phyloP scores from a whole-genome alignment of 805 yeast genomes.

The Ogataea pini region DNA sequence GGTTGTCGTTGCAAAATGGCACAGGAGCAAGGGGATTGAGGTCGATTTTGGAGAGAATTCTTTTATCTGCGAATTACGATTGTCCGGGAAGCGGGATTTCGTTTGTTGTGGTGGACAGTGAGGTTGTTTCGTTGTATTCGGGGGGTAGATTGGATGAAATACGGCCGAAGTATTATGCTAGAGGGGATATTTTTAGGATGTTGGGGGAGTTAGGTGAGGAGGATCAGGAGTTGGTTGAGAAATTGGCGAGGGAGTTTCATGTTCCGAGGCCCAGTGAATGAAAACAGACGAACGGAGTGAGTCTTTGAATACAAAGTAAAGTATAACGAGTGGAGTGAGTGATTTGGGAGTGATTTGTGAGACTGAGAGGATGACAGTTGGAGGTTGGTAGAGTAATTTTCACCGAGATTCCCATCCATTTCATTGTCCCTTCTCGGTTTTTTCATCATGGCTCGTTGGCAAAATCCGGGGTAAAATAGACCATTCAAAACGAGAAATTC shows the following conservation, averaged over 20 bases:
- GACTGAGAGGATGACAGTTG: too few species aligned
- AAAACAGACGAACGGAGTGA: background rate
- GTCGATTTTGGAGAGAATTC: slow-evolving; percentile 52
- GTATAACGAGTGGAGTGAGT: background rate
- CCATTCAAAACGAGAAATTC: background rate
- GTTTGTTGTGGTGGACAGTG: slow-evolving; percentile 49
- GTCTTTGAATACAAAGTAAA: too few species aligned
- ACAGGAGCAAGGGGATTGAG: slow-evolving; percentile 65
- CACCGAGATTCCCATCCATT: too few species aligned
- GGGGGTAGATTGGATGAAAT: slow-evolving; percentile 21
- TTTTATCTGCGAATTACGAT: slow-evolving; percentile 55
- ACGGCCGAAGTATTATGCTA: slow-evolving; percentile 45
- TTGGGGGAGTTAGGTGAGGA: slow-evolving; percentile 43
- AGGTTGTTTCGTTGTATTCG: slow-evolving; percentile 38
- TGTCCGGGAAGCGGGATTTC: slow-evolving; percentile 58
- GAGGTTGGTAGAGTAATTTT: too few species aligned
- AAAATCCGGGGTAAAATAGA: slow-evolving; percentile 1
- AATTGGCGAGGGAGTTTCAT: slow-evolving; percentile 34
- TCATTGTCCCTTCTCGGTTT: too few species aligned
- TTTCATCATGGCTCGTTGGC: too few species aligned
- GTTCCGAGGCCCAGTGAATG: background rate
- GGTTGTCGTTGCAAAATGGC: slow-evolving; percentile 49
- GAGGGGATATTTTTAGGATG: slow-evolving; percentile 44
- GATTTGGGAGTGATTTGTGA: background rate
- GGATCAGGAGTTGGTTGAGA: slow-evolving; percentile 39